Conservation (phyloP, 495 filamentous ascomycete genomes). For the Tuber aestivum region DNA sequence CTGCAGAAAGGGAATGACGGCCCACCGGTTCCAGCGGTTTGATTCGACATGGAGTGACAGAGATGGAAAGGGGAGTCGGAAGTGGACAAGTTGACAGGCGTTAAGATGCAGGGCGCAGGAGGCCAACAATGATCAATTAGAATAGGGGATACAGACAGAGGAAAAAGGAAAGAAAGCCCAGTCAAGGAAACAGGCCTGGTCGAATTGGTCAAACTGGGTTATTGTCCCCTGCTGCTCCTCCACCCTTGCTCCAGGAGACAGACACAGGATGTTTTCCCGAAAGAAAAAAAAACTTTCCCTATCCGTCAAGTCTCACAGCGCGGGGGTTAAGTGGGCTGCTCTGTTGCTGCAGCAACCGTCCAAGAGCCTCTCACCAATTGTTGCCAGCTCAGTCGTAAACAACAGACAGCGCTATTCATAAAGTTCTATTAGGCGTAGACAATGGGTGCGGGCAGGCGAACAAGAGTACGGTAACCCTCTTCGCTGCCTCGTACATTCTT, state of each 20-base stretch:
- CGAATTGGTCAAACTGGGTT: neutral
- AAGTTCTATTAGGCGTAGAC: neutral
- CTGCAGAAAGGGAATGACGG: constrained; percentile 7
- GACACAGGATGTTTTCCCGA: too few relatives aligned
- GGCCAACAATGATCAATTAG: neutral
- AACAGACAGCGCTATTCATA: constrained; percentile 25
- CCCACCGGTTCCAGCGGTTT: constrained; percentile 8
- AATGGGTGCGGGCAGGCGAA: neutral
- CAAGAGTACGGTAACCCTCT: neutral
- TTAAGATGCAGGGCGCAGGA: constrained; percentile 37
- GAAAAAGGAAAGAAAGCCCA: neutral
- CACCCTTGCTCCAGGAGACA: neutral
- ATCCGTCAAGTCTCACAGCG: constrained; percentile 15
- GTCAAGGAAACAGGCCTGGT: neutral
- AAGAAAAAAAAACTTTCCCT: constrained; percentile 4
- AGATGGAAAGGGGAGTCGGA: constrained; percentile 13
- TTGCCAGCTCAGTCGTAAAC: constrained; percentile 39
- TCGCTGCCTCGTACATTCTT: constrained; percentile 21
- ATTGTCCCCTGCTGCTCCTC: neutral
- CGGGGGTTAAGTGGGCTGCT: constrained; percentile 29
- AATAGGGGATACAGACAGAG: neutral
- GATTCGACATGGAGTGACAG: constrained; percentile 21
- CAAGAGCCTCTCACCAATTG: constrained; percentile 22
- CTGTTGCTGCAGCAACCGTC: constrained; percentile 28
- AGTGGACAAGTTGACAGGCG: constrained; percentile 31